These are phyloP conservation scores for Hericium alpestre DNA, from an alignment of 768 basidiomycete genomes.

Conservation along the genomic window DNA sequence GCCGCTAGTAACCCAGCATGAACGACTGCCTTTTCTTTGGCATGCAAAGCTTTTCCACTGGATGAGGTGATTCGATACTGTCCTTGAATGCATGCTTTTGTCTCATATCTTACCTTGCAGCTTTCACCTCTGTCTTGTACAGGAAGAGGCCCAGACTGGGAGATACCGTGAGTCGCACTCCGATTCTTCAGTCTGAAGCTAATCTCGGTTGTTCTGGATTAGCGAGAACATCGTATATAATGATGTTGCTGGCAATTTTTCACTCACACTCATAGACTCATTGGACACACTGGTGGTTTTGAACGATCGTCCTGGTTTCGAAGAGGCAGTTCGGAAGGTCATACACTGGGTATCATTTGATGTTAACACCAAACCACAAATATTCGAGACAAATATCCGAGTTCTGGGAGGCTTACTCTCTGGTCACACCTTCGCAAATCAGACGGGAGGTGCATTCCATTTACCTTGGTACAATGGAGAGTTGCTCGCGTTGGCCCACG, in stretches of 20 bases:
- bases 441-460: slow-evolving; percentile 54
- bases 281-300: slow-evolving; percentile 89
- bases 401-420: slow-evolving; percentile 86
- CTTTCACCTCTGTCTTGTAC: slow-evolving; percentile 83
- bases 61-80: slow-evolving; percentile 49
- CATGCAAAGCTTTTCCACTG: slow-evolving; percentile 59
- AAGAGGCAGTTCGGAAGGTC: slow-evolving; percentile 72
- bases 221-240: slow-evolving; percentile 72
- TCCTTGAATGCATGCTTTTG: neutral
- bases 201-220: slow-evolving; percentile 21
- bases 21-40: slow-evolving; percentile 4
- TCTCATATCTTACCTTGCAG: slow-evolving; percentile 25
- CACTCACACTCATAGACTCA: slow-evolving; percentile 70
- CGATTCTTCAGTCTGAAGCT: slow-evolving; percentile 1
- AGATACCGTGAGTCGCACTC: slow-evolving; percentile 51
- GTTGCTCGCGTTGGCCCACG: slow-evolving; percentile 69
- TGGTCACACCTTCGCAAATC: slow-evolving; percentile 72
- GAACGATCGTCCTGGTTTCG: slow-evolving; percentile 67
- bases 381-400: slow-evolving; percentile 94
- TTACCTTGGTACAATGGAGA: slow-evolving; percentile 81
- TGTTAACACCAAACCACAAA: slow-evolving; percentile 92
- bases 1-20: neutral
- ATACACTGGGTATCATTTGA: slow-evolving; percentile 83
- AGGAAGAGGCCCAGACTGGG: slow-evolving; percentile 82
- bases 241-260: slow-evolving; percentile 92